A percentile compares a stretch with the other conserved stretches of the same genome.
Conservation (phyloP, 306 rosid species). For the Inga laurina region DNA sequence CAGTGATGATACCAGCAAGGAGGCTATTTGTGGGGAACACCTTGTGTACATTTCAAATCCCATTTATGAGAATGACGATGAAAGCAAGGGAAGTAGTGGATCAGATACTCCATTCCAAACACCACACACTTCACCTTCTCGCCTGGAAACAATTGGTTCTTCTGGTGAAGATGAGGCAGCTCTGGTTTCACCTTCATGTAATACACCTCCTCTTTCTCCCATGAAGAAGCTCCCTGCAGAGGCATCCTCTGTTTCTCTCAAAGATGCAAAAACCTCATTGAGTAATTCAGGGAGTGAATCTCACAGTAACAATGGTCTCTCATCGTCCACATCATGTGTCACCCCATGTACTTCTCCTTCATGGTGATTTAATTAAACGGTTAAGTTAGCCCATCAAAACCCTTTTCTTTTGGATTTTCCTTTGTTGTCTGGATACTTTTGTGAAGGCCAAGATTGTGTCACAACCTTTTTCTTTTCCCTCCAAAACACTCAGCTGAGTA, state of each 20-base stretch:
- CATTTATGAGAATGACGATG: conserved; percentile 58
- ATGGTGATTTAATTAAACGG: conserved; percentile 53
- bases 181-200: conserved; percentile 36
- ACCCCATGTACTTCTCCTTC: conserved; percentile 84
- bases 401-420: not conserved
- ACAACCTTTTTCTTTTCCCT: not conserved
- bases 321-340: conserved; percentile 72
- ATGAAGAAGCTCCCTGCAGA: conserved; percentile 83
- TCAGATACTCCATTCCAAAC: conserved; percentile 71
- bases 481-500: not conserved
- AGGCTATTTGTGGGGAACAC: conserved; percentile 35
- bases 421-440: conserved; percentile 1
- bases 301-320: conserved; percentile 49
- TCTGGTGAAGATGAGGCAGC: conserved; percentile 57
- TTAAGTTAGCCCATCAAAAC: not conserved
- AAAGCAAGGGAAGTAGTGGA: conserved; percentile 33
- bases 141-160: conserved; percentile 51
- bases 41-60: conserved; percentile 85
- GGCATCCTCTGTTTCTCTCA: conserved; percentile 72
- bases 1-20: not conserved
- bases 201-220: conserved; percentile 74
- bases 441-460: conserved; percentile 16
- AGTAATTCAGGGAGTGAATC: conserved; percentile 70
- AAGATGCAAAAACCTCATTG: conserved; percentile 48
- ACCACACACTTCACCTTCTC: conserved; percentile 77